phyloP scores from a whole-genome alignment of 352 stramenopile species.

The Phytopythium oedochilum region DNA sequence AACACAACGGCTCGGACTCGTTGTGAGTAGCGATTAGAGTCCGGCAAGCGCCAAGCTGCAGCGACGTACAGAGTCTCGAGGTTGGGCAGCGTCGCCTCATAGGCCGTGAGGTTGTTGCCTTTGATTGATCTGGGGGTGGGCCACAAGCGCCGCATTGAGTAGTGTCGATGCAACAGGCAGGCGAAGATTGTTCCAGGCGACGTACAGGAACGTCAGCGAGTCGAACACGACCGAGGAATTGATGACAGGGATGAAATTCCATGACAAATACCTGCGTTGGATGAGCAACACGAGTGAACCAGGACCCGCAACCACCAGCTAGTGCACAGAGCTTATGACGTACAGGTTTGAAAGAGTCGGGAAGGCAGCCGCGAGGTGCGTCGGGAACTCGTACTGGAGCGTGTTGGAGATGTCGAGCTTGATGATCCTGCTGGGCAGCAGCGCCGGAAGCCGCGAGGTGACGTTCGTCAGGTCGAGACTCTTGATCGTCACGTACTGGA shows the following conservation, averaged over 20 bases:
- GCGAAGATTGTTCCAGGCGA: neutral
- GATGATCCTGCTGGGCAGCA: constrained; percentile 12
- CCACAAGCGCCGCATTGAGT: too few relatives aligned
- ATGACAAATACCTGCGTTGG: too few relatives aligned
- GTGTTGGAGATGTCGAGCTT: constrained; percentile 21
- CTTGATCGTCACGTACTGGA: constrained; percentile 11
- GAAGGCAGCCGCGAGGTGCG: constrained; percentile 11
- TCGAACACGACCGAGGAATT: constrained; percentile 14
- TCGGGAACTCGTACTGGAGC: constrained; percentile 15
- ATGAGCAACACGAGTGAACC: too few relatives aligned
- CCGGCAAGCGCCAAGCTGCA: too few relatives aligned
- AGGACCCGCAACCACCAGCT: too few relatives aligned
- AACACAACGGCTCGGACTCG: too few relatives aligned
- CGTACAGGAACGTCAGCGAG: constrained; percentile 12
- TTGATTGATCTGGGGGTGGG: constrained; percentile 2
- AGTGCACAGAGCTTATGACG: too few relatives aligned
- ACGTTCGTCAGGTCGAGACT: constrained; percentile 17
- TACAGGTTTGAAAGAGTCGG: constrained; percentile 14
- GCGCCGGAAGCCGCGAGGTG: constrained; percentile 13
- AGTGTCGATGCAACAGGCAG: neutral
- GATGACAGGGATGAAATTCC: constrained; percentile 16
- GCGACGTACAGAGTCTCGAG: constrained; percentile 15
- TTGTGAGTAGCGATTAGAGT: too few relatives aligned
- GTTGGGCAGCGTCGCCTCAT: constrained; percentile 19
- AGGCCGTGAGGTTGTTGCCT: constrained; percentile 12